phyloP scores from a whole-genome alignment of 1,284 basidiomycete genomes.

The Cutaneotrichosporon curvatum region DNA sequence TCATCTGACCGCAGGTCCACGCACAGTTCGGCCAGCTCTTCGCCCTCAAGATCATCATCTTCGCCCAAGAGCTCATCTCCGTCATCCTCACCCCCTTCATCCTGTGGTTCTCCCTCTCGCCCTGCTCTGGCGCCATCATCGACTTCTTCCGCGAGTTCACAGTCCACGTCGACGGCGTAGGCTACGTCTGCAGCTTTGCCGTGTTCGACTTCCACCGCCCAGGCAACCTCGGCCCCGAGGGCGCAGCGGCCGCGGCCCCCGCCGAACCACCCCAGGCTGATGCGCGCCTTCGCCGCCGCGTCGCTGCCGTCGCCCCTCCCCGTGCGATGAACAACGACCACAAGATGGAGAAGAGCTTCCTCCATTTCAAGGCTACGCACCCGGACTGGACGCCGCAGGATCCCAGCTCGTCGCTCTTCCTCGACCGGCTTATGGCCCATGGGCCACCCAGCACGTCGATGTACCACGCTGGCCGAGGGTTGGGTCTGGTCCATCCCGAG shows the following conservation, averaged over 20 bases:
- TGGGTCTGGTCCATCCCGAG: conserved; percentile 2
- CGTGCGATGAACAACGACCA: conserved; percentile 56
- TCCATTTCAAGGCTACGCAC: conserved; percentile 92
- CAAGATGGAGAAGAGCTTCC: conserved; percentile 97
- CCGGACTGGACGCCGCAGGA: conserved; percentile 90
- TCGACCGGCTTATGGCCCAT: conserved; percentile 66
- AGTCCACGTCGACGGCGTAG: conserved; percentile 89
- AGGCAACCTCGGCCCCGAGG: conserved; percentile 68
- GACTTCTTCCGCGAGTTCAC: conserved; percentile 97
- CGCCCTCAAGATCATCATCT: conserved; percentile 77
- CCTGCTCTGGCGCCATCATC: conserved; percentile 77
- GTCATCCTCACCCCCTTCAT: conserved; percentile 92
- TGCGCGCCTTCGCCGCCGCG: not conserved
- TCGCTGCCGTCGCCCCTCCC: not conserved
- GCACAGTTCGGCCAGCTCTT: conserved; percentile 83
- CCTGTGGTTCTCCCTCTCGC: conserved; percentile 82
- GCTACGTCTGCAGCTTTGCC: conserved; percentile 95
- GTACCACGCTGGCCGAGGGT: conserved; percentile 14
- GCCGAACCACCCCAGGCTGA: not conserved
- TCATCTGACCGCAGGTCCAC: conserved; percentile 58
- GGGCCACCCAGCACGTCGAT: conserved; percentile 3
- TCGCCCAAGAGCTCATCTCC: conserved; percentile 77
- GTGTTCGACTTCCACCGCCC: conserved; percentile 94
- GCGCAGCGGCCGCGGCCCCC: not conserved
- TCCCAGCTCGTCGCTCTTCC: conserved; percentile 73